Evolutionary conservation across 208 protist genomes (phyloP).

Genomic region (Trypanosoma brucei): DNA sequence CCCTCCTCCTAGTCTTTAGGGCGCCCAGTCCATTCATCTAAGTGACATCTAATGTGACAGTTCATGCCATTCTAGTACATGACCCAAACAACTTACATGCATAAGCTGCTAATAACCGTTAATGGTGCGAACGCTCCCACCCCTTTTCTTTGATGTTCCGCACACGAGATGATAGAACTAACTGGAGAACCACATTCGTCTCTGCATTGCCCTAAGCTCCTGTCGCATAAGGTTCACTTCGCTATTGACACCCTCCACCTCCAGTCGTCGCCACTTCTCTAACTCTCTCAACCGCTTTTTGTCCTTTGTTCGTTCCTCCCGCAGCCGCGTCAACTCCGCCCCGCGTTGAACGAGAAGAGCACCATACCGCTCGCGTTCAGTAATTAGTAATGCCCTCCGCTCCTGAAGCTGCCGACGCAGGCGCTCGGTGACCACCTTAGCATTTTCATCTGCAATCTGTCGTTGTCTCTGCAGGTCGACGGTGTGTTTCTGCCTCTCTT

Average conservation of each 20-base stretch:
- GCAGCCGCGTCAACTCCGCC: conserved; percentile 15
- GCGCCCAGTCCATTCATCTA: not conserved
- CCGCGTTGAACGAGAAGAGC: conserved; percentile 19
- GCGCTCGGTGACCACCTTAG: not conserved
- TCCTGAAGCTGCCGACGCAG: conserved; percentile 31
- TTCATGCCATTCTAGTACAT: not conserved
- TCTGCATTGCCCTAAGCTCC: conserved; percentile 69
- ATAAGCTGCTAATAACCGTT: not conserved
- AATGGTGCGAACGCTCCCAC: not conserved
- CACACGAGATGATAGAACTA: conserved; percentile 14
- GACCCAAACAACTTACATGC: no score
- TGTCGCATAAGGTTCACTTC: conserved; percentile 78
- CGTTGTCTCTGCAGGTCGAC: conserved; percentile 9
- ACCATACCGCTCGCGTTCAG: conserved; percentile 5
- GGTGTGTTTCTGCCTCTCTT: conserved; percentile 27
- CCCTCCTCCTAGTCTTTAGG: not conserved
- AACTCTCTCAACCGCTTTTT: conserved; percentile 19
- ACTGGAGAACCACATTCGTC: conserved; percentile 56
- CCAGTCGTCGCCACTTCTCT: conserved; percentile 54
- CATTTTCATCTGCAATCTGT: conserved; percentile 2
- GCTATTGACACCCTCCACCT: conserved; percentile 63
- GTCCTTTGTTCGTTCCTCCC: conserved; percentile 24
- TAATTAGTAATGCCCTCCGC: conserved; percentile 12
- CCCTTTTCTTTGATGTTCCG: not conserved
- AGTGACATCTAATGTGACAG: not conserved